Evolutionary conservation across 371 early-diverging fungal species (phyloP), one percentile per base, ranked within the genome.

Genomic region (Apophysomyces elegans): DNA sequence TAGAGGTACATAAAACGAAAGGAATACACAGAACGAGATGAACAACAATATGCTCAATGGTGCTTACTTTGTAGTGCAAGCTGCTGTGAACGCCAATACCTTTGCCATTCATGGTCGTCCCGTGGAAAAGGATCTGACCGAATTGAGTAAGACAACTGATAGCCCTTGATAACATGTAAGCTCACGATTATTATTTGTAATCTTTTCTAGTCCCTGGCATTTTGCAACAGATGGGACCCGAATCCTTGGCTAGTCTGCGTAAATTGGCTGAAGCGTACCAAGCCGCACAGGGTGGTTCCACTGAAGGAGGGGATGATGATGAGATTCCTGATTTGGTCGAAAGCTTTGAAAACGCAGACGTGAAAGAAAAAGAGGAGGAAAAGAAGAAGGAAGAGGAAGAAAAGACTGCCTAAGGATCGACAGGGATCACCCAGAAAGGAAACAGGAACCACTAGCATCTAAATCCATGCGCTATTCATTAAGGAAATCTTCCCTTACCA

Each of bases 181-280:
- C n/a, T 9, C 9, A 18, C 35, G 4, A 18, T 32, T 50, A 32
- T 50, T 50, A 18, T 11, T 21, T 8, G 0, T 13, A 13, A 18
- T 9, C 7, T 18, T 21, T 18, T 7, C 9, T 50, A 50, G 84
- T 95, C 64, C 95, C 95, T 68, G 93, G 89, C 45, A 94, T 96
- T 80, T 80, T 96, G 68, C 85, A 81, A 80, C 95, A 95, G 78
- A 79, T 96, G 61, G 96, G 94, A 61, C 91, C 94, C 59, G 93
- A 93, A 68, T 90, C 94, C 32, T 81, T 94, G 65, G 84, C 84
- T 67, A 83, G 78, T 72, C 88, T 95, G 71, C 86, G 90, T 62
- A 87, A 86, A 75, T 76, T 93, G 37, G 90, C 93, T 58, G 90
- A 90, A 78, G 74, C 83, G 56, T 86, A 85, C 86, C 90, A 91